phyloP scores from a whole-genome alignment of 257 asterid species.

The Petrea volubilis region DNA sequence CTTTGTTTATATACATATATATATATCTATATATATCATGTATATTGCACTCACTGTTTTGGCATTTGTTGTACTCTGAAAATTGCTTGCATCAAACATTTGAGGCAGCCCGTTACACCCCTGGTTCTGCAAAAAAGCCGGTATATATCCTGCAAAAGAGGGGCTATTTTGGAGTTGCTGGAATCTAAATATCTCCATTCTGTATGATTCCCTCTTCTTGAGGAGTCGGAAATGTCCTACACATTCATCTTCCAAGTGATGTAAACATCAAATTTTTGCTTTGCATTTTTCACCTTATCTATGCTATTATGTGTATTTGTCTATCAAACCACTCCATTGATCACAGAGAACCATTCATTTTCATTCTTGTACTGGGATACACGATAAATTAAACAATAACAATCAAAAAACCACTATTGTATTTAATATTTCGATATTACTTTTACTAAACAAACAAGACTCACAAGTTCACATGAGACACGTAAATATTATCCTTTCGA shows the following conservation, averaged over 20 bases:
- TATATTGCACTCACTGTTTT: no score
- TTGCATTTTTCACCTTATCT: neutral
- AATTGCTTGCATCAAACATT: slow-evolving; percentile 11
- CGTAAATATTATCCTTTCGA: no score
- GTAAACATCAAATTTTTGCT: slow-evolving; percentile 2
- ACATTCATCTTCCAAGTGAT: slow-evolving; percentile 47
- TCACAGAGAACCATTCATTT: neutral
- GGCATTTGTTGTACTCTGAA: no score
- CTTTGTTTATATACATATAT: no score
- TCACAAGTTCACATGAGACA: no score
- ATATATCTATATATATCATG: no score
- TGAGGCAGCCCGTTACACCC: slow-evolving; percentile 11
- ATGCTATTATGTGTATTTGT: neutral
- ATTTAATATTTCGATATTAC: no score
- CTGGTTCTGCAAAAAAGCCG: slow-evolving; percentile 30
- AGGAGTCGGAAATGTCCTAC: slow-evolving; percentile 47
- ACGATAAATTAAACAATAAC: no score
- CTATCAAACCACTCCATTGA: slow-evolving; percentile 20
- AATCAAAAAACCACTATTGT: no score
- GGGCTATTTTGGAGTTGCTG: slow-evolving; percentile 49
- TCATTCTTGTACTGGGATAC: slow-evolving; percentile 11
- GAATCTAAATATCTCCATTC: slow-evolving; percentile 49
- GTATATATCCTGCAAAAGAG: slow-evolving; percentile 30
- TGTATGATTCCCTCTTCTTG: slow-evolving; percentile 34
- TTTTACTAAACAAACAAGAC: no score